Evolutionary conservation across 768 basidiomycete species (phyloP), one percentile per base, ranked within the genome.

Genomic region (Lyophyllum shimeji): DNA sequence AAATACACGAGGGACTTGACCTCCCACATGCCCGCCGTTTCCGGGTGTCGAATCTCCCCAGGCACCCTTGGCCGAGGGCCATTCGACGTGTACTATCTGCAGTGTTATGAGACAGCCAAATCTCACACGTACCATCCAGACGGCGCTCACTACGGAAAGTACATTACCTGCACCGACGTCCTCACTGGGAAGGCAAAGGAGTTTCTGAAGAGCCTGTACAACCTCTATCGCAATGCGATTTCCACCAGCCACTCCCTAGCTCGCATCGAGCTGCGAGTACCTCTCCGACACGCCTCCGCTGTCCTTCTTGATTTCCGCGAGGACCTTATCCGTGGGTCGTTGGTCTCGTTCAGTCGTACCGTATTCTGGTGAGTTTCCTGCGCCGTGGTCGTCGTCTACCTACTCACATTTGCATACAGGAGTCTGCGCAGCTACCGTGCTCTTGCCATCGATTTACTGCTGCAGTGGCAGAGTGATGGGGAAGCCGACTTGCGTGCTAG

Each of bases 61-160:
- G 69, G 68, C 0, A 18, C 29, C 3, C 55, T 46, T 3, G 61
- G 53, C 1, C 42, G 51, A 20, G 70, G 70, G 0, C 17, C 17
- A 0, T 61, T 37, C 21, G 27, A 65, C 1, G 61, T 59, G 0
- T 40, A 37, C 1, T 73, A 74, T 34, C n/a, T 72, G 0, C 73
- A 74, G 42, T 20, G 68, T 9, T 75, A 75, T 49, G 52, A 56
- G 0, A 75, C 72, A 0, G 73, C 74, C 57, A 75, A 75, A 50
- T 29, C 70, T 0, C 20, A 67, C 15, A 70, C 63, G 0, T 68
- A 69, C 29, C 56, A 55, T 9, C 54, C 47, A 9, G 60, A 69
- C 2, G 48, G 59, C 0, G 25, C 49, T 7, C 53, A 59, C 21
- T 58, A 63, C 21, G 65, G 66, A 2, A 69, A 71, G 43, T 60